Conservation (phyloP, 2,329 filamentous ascomycete genomes). For the Trichoderma atrobrunneum region DNA sequence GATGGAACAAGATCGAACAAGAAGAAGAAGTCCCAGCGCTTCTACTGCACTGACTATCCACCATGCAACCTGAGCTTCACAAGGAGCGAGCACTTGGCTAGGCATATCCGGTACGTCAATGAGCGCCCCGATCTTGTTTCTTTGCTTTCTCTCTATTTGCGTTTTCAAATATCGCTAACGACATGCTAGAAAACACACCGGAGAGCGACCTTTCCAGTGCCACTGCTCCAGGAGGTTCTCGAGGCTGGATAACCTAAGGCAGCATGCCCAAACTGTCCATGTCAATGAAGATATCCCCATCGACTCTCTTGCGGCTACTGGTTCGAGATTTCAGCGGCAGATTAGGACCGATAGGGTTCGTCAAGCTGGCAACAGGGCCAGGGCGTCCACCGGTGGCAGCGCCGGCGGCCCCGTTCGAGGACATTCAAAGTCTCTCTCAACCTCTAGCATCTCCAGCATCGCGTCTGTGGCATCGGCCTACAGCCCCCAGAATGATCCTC, state of each 20-base stretch:
- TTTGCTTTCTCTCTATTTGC: background rate
- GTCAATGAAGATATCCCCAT: constrained; percentile 95
- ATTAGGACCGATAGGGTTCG: constrained; percentile 83
- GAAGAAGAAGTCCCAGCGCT: constrained; percentile 95
- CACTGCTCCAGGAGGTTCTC: constrained; percentile 94
- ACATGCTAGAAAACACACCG: constrained; percentile 79
- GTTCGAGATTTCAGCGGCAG: constrained; percentile 87
- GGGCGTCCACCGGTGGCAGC: constrained; percentile 75
- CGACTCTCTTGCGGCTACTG: constrained; percentile 88
- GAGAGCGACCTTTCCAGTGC: constrained; percentile 93
- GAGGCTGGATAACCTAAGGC: constrained; percentile 86
- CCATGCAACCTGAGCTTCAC: constrained; percentile 95
- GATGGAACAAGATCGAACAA: constrained; percentile 71
- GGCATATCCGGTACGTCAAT: constrained; percentile 74
- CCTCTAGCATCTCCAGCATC: constrained; percentile 80
- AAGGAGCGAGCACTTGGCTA: constrained; percentile 87
- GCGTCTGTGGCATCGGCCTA: constrained; percentile 65
- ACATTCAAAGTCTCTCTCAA: constrained; percentile 80
- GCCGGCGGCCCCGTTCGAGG: constrained; percentile 68
- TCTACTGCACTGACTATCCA: constrained; percentile 93
- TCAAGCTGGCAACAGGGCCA: constrained; percentile 67
- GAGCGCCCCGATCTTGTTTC: background rate
- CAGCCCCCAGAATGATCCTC: constrained; percentile 61
- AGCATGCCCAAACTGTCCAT: constrained; percentile 97
- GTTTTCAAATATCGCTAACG: constrained; percentile 9